Base-by-base conservation (phyloP, 2,329 filamentous ascomycete species). In the Knufia fluminis region DNA sequence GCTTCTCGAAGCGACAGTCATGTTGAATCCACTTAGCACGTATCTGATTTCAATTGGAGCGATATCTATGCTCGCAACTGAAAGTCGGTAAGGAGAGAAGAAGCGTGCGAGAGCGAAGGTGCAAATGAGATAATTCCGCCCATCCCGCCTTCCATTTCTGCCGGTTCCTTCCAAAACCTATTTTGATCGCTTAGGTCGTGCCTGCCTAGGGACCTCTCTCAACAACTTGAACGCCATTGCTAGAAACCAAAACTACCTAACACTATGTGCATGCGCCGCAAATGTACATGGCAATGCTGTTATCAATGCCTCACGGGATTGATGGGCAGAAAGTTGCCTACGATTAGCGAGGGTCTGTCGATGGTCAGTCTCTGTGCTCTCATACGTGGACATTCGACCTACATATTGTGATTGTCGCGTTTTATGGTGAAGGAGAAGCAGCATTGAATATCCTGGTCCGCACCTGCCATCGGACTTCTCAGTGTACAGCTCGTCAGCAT, bases 371-470 rank as follows among this genome's bases (percentile, higher is more conserved):
- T 26, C 28, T 55, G 40, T 20, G 41, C 10, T n/a, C n/a, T n/a
- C 31, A 42, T 41, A 50, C 54, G 10, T 22, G 31, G 44, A n/a
- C 36, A 17, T 35, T 66, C 16, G 23, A 71, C 90, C 77, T 71
- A 96, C 92, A 98, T 88, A 64, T 96, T 94, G 68, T 96, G 87
- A 54, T 88, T 86, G 70, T 98, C 92, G 62, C 91, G 82, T 60
- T 89, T 81, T 58, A 98, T 95, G 51, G 91, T 94, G 65, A 98
- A 96, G 0, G 91, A 97, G 68, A 98, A 98, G 66, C 91, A 97
- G 66, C 92, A 98, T 63, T 87, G 85, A 52, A 96, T 83, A 33
- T 86, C 79, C 48, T 84, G 79, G 39, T 80, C 79, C 2, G 83
- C 80, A 52, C 77, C 77, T 45, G 80, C 75, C 55, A 81, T 79